Evolutionary conservation across 2,329 filamentous ascomycete genomes (phyloP).

Genomic region (Penicillium sp.): DNA sequence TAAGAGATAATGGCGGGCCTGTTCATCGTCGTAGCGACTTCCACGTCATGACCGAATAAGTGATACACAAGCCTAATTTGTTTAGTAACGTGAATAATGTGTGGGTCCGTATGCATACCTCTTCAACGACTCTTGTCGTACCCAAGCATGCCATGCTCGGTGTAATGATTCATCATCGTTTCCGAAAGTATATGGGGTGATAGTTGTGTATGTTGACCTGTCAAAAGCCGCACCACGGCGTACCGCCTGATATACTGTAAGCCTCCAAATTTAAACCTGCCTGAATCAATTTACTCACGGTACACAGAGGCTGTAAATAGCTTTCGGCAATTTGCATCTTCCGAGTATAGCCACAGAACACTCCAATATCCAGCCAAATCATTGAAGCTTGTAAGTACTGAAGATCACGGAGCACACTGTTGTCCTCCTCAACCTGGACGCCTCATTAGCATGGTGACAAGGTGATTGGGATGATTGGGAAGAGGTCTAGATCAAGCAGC

Average conservation of each 20-base stretch:
- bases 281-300: constrained; percentile 1
- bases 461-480: neutral
- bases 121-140: constrained; percentile 19
- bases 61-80: constrained; percentile 15
- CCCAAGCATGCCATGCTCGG: constrained; percentile 16
- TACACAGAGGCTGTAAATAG: constrained; percentile 19
- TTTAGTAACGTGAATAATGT: neutral
- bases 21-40: constrained; percentile 17
- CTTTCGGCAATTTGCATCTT: constrained; percentile 23
- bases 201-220: constrained; percentile 12
- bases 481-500: neutral
- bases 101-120: constrained; percentile 2
- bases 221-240: constrained; percentile 17
- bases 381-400: constrained; percentile 20
- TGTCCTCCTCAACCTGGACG: constrained; percentile 19
- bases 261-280: no score
- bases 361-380: constrained; percentile 21
- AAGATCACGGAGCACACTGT: constrained; percentile 19
- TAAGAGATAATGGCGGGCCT: constrained; percentile 18
- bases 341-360: constrained; percentile 17
- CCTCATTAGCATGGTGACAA: neutral
- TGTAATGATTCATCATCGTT: constrained; percentile 16
- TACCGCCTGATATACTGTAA: constrained; percentile 8
- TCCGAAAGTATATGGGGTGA: constrained; percentile 11
- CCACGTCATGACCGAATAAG: constrained; percentile 19